These are phyloP conservation scores for Chytriomyces sp. DNA, from an alignment of 192 early-diverging fungal genomes.

Conservation along the genomic window DNA sequence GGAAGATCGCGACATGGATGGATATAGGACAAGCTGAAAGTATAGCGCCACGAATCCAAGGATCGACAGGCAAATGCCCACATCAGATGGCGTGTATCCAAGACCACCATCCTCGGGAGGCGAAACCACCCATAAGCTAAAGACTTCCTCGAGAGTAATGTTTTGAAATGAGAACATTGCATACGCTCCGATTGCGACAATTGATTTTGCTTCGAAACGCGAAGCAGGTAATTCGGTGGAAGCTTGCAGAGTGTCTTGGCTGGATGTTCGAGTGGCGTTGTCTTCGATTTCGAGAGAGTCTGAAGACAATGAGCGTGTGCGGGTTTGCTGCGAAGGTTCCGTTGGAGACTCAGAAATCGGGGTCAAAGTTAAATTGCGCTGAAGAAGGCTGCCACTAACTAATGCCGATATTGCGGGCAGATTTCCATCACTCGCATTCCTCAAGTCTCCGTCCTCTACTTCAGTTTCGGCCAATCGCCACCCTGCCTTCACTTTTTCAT, in stretches of 20 bases:
- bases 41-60: slow-evolving; percentile 18
- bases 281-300: slow-evolving; percentile 20
- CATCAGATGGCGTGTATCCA: slow-evolving; percentile 10
- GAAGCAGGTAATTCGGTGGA: background rate
- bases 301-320: background rate
- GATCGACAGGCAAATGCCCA: slow-evolving; percentile 15
- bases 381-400: background rate
- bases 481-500: background rate
- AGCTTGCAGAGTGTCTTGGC: background rate
- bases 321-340: background rate
- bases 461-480: background rate
- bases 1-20: slow-evolving; percentile 1
- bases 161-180: slow-evolving; percentile 43
- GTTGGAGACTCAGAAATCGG: background rate
- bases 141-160: slow-evolving; percentile 53
- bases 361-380: slow-evolving; percentile 1
- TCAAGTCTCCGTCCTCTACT: background rate
- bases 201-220: slow-evolving; percentile 6
- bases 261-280: background rate
- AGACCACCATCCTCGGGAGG: slow-evolving; percentile 46
- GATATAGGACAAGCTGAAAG: slow-evolving; percentile 21
- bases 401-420: background rate
- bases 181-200: slow-evolving; percentile 40
- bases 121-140: slow-evolving; percentile 49
- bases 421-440: background rate